Base-by-base conservation (phyloP, 2,329 filamentous ascomycete genomes). In the Tolypocladium tundrense region DNA sequence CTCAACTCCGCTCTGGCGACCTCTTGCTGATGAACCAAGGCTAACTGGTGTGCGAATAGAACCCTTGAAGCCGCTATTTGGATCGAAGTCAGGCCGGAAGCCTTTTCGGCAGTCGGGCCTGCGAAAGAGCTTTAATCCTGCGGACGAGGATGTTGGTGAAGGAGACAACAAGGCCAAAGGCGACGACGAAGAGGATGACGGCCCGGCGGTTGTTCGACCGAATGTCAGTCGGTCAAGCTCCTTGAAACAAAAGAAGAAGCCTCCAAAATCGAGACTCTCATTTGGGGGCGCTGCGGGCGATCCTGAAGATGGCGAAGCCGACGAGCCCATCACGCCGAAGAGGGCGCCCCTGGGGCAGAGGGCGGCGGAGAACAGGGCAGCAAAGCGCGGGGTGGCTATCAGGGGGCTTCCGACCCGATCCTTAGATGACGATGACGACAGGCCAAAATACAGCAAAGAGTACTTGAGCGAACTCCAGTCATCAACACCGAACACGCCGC, bases 381-480 rank as follows among this genome's bases (percentile, higher is more conserved):
- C 68, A 69, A 88, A 73, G 61, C 84, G 83, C 61, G 76, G 72
- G 27, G 65, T 77, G 6, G 70, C 75, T 0, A 72, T 79, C 1
- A 76, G 66, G 72, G 65, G 74, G 60, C 71, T 90, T 0, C 84
- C 84, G 0, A 70, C 84, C 57, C 78, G 84, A 9, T 78, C 82
- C 1, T 14, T 58, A 48, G 48, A 85, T 16, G 74, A 73, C 13
- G 85, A 89, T 16, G 84, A 88, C 19, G 86, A 87, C 55, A 79
- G 88, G 42, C 91, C 91, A 0, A 88, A 77, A 59, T 97, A 99
- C 70, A 95, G 83, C 75, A 89, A 88, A 67, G 90, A 95, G 65
- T 90, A 93, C 63, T 79, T 99, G 24, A 86, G 89, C 40, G 90
- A 96, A 69, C 79, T 99, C 16, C 90, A 91, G 61, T 88, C 86